Conservation (phyloP, 192 early-diverging fungal species). For the Coemansia sp. region DNA sequence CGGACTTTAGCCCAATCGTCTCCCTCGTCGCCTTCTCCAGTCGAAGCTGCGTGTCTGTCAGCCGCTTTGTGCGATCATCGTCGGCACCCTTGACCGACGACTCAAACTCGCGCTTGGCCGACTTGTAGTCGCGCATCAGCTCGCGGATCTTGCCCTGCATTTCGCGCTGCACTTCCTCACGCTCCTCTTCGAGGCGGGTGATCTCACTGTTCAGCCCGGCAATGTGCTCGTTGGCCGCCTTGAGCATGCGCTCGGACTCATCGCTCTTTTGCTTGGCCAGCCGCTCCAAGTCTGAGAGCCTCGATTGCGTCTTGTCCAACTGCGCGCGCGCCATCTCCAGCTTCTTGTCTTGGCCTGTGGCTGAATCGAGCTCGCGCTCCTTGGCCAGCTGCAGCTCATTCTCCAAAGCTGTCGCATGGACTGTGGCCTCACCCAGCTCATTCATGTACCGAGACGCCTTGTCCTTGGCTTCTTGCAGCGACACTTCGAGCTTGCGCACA, state of each 20-base stretch:
- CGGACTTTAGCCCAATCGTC: conserved; percentile 24
- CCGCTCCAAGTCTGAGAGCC: conserved; percentile 41
- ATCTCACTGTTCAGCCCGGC: conserved; percentile 43
- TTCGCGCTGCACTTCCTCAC: conserved; percentile 37
- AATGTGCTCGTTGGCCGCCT: conserved; percentile 37
- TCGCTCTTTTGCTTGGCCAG: conserved; percentile 24
- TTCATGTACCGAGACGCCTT: conserved; percentile 37
- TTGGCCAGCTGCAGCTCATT: conserved; percentile 38
- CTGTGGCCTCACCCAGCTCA: conserved; percentile 48
- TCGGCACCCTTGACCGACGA: conserved; percentile 42
- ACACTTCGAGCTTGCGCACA: conserved; percentile 22
- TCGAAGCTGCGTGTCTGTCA: conserved; percentile 37
- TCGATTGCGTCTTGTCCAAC: conserved; percentile 21
- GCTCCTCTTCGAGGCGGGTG: conserved; percentile 38
- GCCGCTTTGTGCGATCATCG: conserved; percentile 24
- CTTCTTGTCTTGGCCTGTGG: conserved; percentile 18
- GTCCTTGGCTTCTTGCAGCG: conserved; percentile 44
- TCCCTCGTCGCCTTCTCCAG: conserved; percentile 37
- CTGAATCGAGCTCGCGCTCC: conserved; percentile 17
- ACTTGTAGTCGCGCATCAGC: conserved; percentile 36
- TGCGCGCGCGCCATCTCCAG: conserved; percentile 23
- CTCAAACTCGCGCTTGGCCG: conserved; percentile 42
- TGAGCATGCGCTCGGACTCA: conserved; percentile 32
- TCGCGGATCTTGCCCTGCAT: conserved; percentile 46
- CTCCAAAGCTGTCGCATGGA: conserved; percentile 48